Conservation (phyloP, 2,329 filamentous ascomycete species). For the Reticulascus tulasneorum region DNA sequence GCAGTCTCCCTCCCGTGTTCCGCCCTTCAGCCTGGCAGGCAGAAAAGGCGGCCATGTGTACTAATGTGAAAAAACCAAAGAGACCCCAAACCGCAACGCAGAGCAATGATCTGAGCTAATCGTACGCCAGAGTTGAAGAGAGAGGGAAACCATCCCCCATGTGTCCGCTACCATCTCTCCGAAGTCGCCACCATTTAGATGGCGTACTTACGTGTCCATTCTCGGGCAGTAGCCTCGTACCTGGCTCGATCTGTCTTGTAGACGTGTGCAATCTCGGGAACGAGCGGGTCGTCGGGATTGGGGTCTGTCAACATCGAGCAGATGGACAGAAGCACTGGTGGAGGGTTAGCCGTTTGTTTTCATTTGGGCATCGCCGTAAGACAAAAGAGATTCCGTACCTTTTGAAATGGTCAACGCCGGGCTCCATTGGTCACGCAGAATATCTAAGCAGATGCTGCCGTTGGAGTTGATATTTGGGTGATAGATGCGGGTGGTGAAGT, state of each 20-base stretch:
- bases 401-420: slow-evolving; percentile 97
- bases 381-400: slow-evolving; percentile 52
- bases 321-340: slow-evolving; percentile 87
- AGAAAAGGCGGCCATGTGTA: too few relatives aligned
- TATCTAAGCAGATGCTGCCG: slow-evolving; percentile 98
- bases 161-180: slow-evolving; percentile 6
- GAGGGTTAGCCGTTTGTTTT: background rate
- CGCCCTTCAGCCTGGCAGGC: too few relatives aligned
- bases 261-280: slow-evolving; percentile 97
- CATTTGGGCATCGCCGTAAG: background rate
- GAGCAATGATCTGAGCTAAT: slow-evolving; percentile 13
- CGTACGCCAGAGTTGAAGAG: slow-evolving; percentile 13
- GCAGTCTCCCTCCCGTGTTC: too few relatives aligned
- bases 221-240: slow-evolving; percentile 93
- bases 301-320: slow-evolving; percentile 99
- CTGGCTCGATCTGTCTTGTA: slow-evolving; percentile 98
- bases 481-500: slow-evolving; percentile 99
- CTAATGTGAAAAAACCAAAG: slow-evolving; percentile 9
- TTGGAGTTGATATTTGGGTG: slow-evolving; percentile 99
- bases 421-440: slow-evolving; percentile 98
- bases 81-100: slow-evolving; percentile 14
- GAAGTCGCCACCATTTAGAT: slow-evolving; percentile 54
- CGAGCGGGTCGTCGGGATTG: slow-evolving; percentile 97
- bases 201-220: slow-evolving; percentile 99
- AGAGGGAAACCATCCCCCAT: slow-evolving; percentile 13